Evolutionary conservation across 2,329 filamentous ascomycete species (phyloP), one percentile per base, ranked within the genome.

Genomic region (Curvularia spicifera): DNA sequence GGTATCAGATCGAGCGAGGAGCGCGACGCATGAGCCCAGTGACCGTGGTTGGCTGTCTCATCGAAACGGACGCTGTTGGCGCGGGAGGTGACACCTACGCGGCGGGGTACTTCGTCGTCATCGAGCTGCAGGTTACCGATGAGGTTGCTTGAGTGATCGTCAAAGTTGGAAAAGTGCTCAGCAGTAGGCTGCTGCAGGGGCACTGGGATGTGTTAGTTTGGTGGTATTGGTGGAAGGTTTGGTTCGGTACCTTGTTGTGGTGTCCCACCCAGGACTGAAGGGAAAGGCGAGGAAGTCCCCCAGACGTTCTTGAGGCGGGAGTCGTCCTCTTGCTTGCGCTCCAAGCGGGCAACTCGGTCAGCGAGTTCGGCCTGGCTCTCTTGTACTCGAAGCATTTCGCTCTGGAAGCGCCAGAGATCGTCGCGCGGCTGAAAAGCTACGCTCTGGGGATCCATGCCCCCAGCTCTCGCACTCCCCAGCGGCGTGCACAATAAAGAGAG

Each of bases 31-130:
- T 96, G 91, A 37, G 89, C 89, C 86, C 95, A 96, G 75, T 93
- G 93, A 47, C 91, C 90, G 69, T 97, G 93, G 68, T 97, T 87
- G 13, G 94, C 93, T 72, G 92, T 97, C 75, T 98, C 94, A 73
- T 98, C 95, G 71, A 99, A 99, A 37, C 95, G 91, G 67, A 99
- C 95, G 73, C 95, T 98, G 75, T 98, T 98, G 47, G 95, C 94
- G 68, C 95, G 86, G 18, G 95, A 99, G 18, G 92, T 90, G 20
- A 91, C 91, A 53, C 95, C 91, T 63, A 94, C 87, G 37, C 92
- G 87, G 56, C 92, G 88, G 31, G 91, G 91, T 72, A 93, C 90
- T 62, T 98, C 93, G 61, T 97, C 93, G 5, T 89, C 85, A 64
- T 97, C 94, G 6, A 98, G 83, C 58, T 93, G 91, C 57, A 97